These are phyloP conservation scores for Penicillium malachiteum DNA, from an alignment of 495 filamentous ascomycete genomes.

Conservation along the genomic window DNA sequence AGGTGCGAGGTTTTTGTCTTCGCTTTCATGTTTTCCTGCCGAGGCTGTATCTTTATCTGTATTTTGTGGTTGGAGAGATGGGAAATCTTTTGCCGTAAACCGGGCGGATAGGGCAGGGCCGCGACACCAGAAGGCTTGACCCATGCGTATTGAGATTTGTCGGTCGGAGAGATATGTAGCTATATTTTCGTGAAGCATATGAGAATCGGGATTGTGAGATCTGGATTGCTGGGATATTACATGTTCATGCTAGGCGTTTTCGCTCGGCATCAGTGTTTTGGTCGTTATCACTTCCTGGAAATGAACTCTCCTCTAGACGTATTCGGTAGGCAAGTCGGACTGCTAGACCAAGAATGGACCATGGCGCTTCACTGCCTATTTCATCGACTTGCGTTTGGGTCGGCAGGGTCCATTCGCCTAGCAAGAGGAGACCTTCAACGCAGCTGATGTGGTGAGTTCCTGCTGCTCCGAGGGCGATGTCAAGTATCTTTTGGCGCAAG, in stretches of 20 bases:
- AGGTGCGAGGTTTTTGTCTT: no score
- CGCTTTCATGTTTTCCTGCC: no score
- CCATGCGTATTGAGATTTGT: conserved; percentile 19
- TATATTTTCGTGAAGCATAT: not conserved
- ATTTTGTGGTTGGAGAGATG: conserved; percentile 5
- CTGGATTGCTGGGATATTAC: not conserved
- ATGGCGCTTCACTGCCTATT: conserved; percentile 2
- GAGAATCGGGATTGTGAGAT: not conserved
- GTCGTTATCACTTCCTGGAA: conserved; percentile 2
- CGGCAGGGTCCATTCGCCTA: conserved; percentile 13
- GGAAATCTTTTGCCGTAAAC: conserved; percentile 13
- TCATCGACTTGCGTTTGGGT: conserved; percentile 1
- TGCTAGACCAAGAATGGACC: conserved; percentile 9
- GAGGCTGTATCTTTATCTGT: no score
- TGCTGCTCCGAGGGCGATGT: conserved; percentile 4
- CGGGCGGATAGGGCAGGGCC: conserved; percentile 9
- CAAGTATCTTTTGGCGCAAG: conserved; percentile 4
- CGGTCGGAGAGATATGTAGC: conserved; percentile 15
- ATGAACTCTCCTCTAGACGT: conserved; percentile 10
- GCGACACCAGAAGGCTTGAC: conserved; percentile 18
- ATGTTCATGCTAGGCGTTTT: conserved; percentile 13
- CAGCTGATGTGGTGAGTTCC: conserved; percentile 8
- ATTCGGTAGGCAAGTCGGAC: conserved; percentile 11
- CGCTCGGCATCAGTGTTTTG: not conserved
- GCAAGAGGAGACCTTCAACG: conserved; percentile 11